Base-by-base conservation (phyloP, 768 basidiomycete genomes). In the Pulveroboletus sp. region DNA sequence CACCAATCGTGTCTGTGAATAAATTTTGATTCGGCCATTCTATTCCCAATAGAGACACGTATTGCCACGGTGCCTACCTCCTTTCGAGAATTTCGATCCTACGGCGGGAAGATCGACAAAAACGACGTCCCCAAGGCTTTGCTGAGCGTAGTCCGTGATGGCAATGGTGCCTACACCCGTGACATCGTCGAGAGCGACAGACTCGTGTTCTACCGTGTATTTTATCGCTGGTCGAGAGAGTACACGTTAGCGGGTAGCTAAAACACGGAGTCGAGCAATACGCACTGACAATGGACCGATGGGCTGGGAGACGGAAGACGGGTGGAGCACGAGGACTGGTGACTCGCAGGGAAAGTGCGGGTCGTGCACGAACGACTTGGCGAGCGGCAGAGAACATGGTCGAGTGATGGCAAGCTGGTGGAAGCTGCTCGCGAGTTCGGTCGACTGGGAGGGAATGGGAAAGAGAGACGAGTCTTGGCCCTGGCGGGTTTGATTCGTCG, bases 141-240 rank as follows among this genome's bases (percentile, higher is more conserved):
- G 77, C 68, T 97, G 93, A 2, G 96, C 96, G 64, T 96, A 88
- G 64, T 95, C 75, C 14, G 96, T 97, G 64, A 99, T 89, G 38
- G 82, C 80, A 39, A 98, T 76, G 8, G 79, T 85, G 33, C 43
- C 43, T 15, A 45, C 10, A 9, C 43, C 43, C 32, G 32, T 44
- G 7, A 11, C 32, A 50, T 87, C 80, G 66, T 99, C 93, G 65
- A 82, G 90, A 31, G 74, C 15, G 14, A 44, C 43, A 33, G 43
- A 44, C 10, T 33, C 32, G 6, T 50, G 46, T 30, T 48, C 49
- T 11, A 69, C 70, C 1, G 94, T 90, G 71, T 84, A 99, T 60
- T 78, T 50, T 45, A 38, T 57, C 11, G 56, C 56, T 57, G 2
- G 26, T 36, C 3, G 26, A 28, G 31, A 38, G 5, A 42, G 24